phyloP scores from a whole-genome alignment of 306 rosid species.

The Potentilla sterilis region DNA sequence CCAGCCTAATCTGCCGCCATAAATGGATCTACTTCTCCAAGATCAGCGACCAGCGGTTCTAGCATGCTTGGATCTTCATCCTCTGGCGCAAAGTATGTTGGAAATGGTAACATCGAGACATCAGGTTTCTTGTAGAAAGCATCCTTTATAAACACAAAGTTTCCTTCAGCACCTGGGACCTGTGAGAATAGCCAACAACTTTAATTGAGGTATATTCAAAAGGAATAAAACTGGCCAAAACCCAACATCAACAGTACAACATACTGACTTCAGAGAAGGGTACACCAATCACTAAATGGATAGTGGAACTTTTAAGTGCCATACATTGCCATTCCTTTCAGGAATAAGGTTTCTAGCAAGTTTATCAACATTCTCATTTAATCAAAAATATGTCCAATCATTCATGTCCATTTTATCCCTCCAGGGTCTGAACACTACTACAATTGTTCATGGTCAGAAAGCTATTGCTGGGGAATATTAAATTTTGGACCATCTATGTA shows the following conservation, averaged over 20 bases:
- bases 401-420: not conserved
- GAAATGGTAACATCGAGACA: slow-evolving; percentile 71
- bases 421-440: not conserved
- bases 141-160: slow-evolving; percentile 85
- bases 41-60: slow-evolving; percentile 76
- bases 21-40: slow-evolving; percentile 91
- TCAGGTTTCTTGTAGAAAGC: slow-evolving; percentile 73
- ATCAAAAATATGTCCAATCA: slow-evolving; percentile 3
- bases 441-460: not conserved
- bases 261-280: not conserved
- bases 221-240: not conserved
- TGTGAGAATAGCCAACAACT: slow-evolving; percentile 31
- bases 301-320: not conserved
- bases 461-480: slow-evolving; percentile 16
- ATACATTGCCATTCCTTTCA: not conserved
- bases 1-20: slow-evolving; percentile 61
- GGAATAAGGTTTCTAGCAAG: not conserved
- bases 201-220: slow-evolving; percentile 3
- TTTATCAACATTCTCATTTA: not conserved
- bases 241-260: not conserved
- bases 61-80: slow-evolving; percentile 53
- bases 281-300: not conserved
- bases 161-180: slow-evolving; percentile 97
- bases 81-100: slow-evolving; percentile 67
- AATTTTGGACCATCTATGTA: not conserved